Base-by-base conservation (phyloP, 2,329 filamentous ascomycete genomes). In the Coccinonectria pachysandricola region DNA sequence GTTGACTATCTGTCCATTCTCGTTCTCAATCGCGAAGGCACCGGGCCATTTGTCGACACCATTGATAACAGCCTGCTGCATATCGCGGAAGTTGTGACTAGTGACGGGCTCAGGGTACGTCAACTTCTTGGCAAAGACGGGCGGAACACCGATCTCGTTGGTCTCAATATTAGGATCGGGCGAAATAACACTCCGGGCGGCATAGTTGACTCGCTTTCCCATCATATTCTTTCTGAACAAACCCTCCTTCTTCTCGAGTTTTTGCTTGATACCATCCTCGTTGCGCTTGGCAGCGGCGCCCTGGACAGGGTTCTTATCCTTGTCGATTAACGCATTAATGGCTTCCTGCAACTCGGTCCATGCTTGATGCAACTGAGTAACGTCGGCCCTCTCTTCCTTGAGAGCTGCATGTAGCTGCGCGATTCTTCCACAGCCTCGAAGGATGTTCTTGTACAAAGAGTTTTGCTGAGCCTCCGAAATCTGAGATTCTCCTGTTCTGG, bases 191-290 rank as follows among this genome's bases (percentile, higher is more conserved):
- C 83, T 93, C 53, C 91, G 80, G 19, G 91, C 91, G 25, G 91
- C 91, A 53, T 91, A 96, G 56, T 98, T 96, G 60, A 98, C 91
- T 64, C 91, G 86, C 66, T 98, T 98, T 35, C 91, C 91, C 91
- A 98, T 98, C 91, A 98, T 96, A 58, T 98, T 95, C 65, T 94
- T 96, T 45, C 91, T 72, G 65, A 98, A 98, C 15, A 98, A 68
- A 39, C 91, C 91, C 50, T 98, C 92, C 59, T 98, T 98, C 67
- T 98, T 98, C 59, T 98, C 91, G 15, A 98, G 68, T 50, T 87
- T 81, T 52, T 98, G 91, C 60, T 98, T 98, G 60, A 98, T 93
- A 43, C 92, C 91, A 37, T 94, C 87, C 35, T 92, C 83, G 27
- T 84, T 80, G 30, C 77, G 70, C 46, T 79, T 78, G 9, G 77